Evolutionary conservation across 2,329 filamentous ascomycete species (phyloP).

Genomic region (Daldinia eschscholtzii): DNA sequence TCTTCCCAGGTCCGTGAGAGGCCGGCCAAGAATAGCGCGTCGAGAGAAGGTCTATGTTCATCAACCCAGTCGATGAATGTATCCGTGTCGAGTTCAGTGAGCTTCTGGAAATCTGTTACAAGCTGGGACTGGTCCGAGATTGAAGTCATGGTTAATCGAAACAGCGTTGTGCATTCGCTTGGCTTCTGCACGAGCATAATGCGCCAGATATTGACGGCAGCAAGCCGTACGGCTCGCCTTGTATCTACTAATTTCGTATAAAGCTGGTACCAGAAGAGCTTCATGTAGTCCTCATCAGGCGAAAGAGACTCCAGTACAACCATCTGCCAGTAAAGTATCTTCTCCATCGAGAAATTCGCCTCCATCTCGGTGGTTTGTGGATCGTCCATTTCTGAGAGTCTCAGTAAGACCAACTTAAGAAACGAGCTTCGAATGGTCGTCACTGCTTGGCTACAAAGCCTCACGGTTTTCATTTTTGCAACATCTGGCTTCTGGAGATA

Average conservation of each 20-base stretch:
- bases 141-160: conserved; percentile 76
- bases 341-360: conserved; percentile 79
- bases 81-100: conserved; percentile 90
- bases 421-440: conserved; percentile 81
- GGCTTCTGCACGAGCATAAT: conserved; percentile 95
- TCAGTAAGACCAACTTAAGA: conserved; percentile 81
- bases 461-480: conserved; percentile 83
- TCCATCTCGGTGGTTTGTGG: conserved; percentile 70
- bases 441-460: conserved; percentile 90
- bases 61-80: conserved; percentile 91
- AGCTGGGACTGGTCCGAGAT: conserved; percentile 78
- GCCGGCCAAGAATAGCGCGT: conserved; percentile 83
- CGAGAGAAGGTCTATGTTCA: conserved; percentile 80
- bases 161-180: conserved; percentile 78
- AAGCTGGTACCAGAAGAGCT: conserved; percentile 90
- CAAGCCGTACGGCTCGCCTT: conserved; percentile 74
- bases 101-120: conserved; percentile 81
- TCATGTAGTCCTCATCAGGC: conserved; percentile 83
- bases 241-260: conserved; percentile 88
- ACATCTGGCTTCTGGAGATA: conserved; percentile 90
- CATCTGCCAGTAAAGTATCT: conserved; percentile 95
- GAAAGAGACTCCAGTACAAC: conserved; percentile 85
- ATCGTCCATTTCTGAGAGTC: conserved; percentile 85
- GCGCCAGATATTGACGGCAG: conserved; percentile 88
- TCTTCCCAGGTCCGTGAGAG: conserved; percentile 89